Evolutionary conservation across 306 rosid species (phyloP).

Genomic region (barrel medic (Medicago truncatula)): DNA sequence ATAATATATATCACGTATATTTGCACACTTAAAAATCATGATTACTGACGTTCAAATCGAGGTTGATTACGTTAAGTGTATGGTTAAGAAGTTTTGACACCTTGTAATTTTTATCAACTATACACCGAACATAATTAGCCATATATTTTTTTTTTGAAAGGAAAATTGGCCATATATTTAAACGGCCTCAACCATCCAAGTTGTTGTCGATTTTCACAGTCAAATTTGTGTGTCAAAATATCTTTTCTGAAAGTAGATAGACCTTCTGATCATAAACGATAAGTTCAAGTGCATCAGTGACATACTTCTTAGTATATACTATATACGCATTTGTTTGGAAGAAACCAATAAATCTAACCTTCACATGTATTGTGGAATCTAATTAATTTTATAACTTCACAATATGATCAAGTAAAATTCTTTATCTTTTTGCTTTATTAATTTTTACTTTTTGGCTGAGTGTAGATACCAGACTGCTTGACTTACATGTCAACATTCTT

Average conservation of each 20-base stretch:
- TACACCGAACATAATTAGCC: background rate
- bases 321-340: background rate
- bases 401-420: constrained; percentile 1
- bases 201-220: background rate
- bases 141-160: too few relatives aligned
- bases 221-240: background rate
- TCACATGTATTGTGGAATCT: constrained; percentile 1
- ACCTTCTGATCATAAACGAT: background rate
- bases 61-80: background rate
- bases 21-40: background rate
- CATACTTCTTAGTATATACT: too few relatives aligned
- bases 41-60: background rate
- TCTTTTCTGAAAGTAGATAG: background rate
- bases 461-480: constrained; percentile 82
- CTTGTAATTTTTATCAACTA: background rate
- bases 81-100: background rate
- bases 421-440: constrained; percentile 26
- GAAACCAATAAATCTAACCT: background rate
- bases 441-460: constrained; percentile 6
- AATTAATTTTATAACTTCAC: constrained; percentile 8
- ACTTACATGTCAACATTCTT: constrained; percentile 84
- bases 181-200: background rate
- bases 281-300: background rate
- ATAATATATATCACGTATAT: background rate
- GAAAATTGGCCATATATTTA: too few relatives aligned